Base-by-base conservation (phyloP, 306 rosid species). In the Canavalia gladiata region DNA sequence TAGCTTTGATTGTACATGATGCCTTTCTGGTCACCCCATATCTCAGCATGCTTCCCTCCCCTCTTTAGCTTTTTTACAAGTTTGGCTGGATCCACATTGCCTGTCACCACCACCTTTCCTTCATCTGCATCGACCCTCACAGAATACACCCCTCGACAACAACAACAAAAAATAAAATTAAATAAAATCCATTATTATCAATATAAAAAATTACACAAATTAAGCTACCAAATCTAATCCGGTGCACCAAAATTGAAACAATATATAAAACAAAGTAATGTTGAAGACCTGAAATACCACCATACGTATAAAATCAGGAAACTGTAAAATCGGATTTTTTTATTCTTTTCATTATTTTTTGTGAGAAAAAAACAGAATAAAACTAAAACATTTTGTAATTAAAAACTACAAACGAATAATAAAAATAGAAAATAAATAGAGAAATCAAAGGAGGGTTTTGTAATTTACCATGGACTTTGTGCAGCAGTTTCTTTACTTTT, bases 11-110 rank as follows among this genome's bases (percentile, higher is more conserved):
- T 82, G 28, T 5, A 10, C 77, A 72, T 72, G 50, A 75, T 49
- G 56, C 89, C 86, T 74, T 74, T 85, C 35, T 78, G 90, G n/a
- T 18, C 80, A 5, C 85, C 88, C 94, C 89, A 87, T 25, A 91
- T 51, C 82, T 90, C 90, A 8, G 98, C 97, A 75, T 86, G 89
- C 13, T 92, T 94, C 31, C 94, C 93, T 1, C 86, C 80, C 41
- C 86, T 91, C 63, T 84, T 89, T 8, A 94, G 89, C 79, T 86
- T 91, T 45, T 82, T 82, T 6, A 94, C 74, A 28, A 94, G 84
- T 73, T 7, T 88, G 2, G 56, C 77, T 41, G 84, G 74, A 85
- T 94, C 95, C 59, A 85, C 84, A 64, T 81, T 39, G 1, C 97
- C 94, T 34, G 84, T 12, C 2, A 94, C 95, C 0, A 72, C 45